Conservation (phyloP, 305 asterid genomes). For the Salvia sclarea region DNA sequence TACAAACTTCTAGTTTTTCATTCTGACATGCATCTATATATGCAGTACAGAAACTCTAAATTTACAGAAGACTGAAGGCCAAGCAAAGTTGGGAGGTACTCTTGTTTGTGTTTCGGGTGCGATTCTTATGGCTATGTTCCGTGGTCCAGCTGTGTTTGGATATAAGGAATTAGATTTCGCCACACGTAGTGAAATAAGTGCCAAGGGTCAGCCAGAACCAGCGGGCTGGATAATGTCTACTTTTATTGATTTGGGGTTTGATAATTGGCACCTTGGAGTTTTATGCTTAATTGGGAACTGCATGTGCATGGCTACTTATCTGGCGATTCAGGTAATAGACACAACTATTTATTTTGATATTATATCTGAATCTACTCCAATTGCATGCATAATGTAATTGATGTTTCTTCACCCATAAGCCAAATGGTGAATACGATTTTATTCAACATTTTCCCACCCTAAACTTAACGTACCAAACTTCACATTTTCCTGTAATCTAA, state of each 20-base stretch:
- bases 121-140: slow-evolving; percentile 75
- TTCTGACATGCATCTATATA: slow-evolving; percentile 41
- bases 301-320: slow-evolving; percentile 84
- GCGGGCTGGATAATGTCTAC: slow-evolving; percentile 70
- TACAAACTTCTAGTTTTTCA: not conserved
- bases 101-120: slow-evolving; percentile 91
- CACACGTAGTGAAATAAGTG: slow-evolving; percentile 60
- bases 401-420: slow-evolving; percentile 11
- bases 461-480: not conserved
- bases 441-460: not conserved
- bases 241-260: slow-evolving; percentile 60
- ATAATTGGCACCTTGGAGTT: slow-evolving; percentile 85
- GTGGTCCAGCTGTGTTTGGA: slow-evolving; percentile 87
- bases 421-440: slow-evolving; percentile 7
- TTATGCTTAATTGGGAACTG: slow-evolving; percentile 90
- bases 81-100: slow-evolving; percentile 88
- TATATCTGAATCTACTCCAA: not conserved
- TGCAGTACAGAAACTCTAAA: slow-evolving; percentile 92
- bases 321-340: slow-evolving; percentile 80
- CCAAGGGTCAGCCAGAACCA: slow-evolving; percentile 86
- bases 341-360: slow-evolving; percentile 8
- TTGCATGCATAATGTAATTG: not conserved
- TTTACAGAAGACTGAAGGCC: slow-evolving; percentile 76
- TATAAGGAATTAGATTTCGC: slow-evolving; percentile 55
- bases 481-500: too few relatives aligned